These are phyloP conservation scores for Thelonectria discophora DNA, from an alignment of 2,329 filamentous ascomycete species.

Conservation along the genomic window DNA sequence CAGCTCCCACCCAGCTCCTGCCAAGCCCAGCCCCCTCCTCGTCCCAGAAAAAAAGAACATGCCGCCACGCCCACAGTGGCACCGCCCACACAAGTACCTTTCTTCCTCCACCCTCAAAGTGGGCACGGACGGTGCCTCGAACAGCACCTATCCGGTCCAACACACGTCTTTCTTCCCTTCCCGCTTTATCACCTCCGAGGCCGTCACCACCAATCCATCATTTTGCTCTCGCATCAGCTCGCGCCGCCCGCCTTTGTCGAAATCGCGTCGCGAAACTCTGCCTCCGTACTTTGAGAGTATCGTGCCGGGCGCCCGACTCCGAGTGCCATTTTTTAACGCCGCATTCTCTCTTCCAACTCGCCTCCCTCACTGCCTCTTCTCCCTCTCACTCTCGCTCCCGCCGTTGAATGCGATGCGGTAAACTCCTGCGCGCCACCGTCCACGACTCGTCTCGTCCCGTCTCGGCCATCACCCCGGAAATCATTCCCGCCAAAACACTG, in stretches of 20 bases:
- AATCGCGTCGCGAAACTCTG: slow-evolving; percentile 17
- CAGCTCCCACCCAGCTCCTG: too few species aligned
- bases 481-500: slow-evolving; percentile 19
- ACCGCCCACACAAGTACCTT: not conserved
- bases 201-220: not conserved
- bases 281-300: slow-evolving; percentile 14
- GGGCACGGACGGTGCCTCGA: slow-evolving; percentile 5
- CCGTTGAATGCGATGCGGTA: slow-evolving; percentile 38
- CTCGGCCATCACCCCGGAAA: slow-evolving; percentile 30
- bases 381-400: slow-evolving; percentile 7
- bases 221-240: slow-evolving; percentile 18
- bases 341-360: not conserved
- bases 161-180: slow-evolving; percentile 25
- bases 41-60: not conserved
- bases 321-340: slow-evolving; percentile 2
- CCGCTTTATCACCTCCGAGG: slow-evolving; percentile 28
- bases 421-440: slow-evolving; percentile 35
- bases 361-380: too few species aligned
- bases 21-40: not conserved
- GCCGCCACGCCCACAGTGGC: not conserved
- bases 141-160: not conserved
- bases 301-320: slow-evolving; percentile 17
- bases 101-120: not conserved
- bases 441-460: slow-evolving; percentile 13
- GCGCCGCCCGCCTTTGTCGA: slow-evolving; percentile 10